Conservation (phyloP, 306 rosid species). For the Quercus parvula region DNA sequence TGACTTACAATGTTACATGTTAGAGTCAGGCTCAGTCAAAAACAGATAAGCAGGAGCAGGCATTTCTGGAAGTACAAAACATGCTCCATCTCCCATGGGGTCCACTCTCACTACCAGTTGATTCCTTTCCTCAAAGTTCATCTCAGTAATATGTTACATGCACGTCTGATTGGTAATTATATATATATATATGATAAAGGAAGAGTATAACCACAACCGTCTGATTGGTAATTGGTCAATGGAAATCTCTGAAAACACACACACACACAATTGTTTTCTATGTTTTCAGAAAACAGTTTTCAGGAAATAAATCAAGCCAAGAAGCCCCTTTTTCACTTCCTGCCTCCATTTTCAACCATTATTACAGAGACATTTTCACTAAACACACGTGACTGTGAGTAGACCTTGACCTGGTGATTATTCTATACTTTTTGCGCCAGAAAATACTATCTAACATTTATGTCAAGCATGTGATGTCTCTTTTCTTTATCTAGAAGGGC, state of each 20-base stretch:
- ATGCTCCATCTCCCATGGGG: no score
- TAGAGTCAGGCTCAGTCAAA: no score
- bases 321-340: background rate
- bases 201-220: no score
- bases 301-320: background rate
- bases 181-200: no score
- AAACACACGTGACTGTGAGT: slow-evolving; percentile 2
- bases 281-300: background rate
- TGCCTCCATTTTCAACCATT: slow-evolving; percentile 15
- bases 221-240: background rate
- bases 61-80: no score
- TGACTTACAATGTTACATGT: no score
- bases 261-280: background rate
- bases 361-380: slow-evolving; percentile 14
- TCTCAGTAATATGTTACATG: background rate
- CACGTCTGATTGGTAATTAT: no score
- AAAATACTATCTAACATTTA: slow-evolving; percentile 13
- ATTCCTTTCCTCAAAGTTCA: background rate
- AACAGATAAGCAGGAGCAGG: no score
- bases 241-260: background rate
- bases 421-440: slow-evolving; percentile 1
- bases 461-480: slow-evolving; percentile 22
- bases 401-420: slow-evolving; percentile 9
- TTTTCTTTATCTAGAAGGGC: slow-evolving; percentile 5
- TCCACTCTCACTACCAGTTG: background rate